Evolutionary conservation across 352 stramenopile species (phyloP).

Genomic region (Globisporangium abappressorium): DNA sequence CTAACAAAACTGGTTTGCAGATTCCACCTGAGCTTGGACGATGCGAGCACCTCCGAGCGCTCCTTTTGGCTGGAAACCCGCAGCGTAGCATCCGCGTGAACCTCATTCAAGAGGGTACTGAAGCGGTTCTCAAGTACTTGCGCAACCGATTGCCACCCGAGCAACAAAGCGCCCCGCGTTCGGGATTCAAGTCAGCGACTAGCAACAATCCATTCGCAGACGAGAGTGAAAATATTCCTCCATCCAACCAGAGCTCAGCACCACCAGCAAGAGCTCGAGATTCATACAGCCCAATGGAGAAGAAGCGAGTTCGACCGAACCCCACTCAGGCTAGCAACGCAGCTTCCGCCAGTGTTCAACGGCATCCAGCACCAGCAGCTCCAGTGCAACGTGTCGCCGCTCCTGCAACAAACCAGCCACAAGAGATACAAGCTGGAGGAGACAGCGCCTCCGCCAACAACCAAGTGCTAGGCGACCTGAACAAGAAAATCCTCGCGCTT

Average conservation of each 20-base stretch:
- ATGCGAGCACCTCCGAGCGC: constrained; percentile 49
- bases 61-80: constrained; percentile 73
- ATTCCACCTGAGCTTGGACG: constrained; percentile 65
- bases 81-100: constrained; percentile 66
- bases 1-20: constrained; percentile 17
- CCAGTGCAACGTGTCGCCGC: constrained; percentile 7
- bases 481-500: constrained; percentile 42
- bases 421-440: not conserved
- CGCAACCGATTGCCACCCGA: constrained; percentile 51
- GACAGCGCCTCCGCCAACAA: constrained; percentile 16
- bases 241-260: constrained; percentile 19
- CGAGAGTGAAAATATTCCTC: constrained; percentile 15
- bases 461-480: constrained; percentile 29
- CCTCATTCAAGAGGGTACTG: constrained; percentile 64
- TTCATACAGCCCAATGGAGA: constrained; percentile 18
- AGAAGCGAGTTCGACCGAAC: constrained; percentile 31
- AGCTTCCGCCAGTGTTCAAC: not conserved
- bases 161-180: constrained; percentile 7
- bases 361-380: not conserved
- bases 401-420: constrained; percentile 3
- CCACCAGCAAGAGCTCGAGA: not conserved
- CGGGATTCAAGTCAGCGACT: not conserved
- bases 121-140: constrained; percentile 73
- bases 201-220: not conserved
- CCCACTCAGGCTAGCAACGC: constrained; percentile 16